phyloP scores from a whole-genome alignment of 2,329 filamentous ascomycete genomes.

The Fusarium multiceps region DNA sequence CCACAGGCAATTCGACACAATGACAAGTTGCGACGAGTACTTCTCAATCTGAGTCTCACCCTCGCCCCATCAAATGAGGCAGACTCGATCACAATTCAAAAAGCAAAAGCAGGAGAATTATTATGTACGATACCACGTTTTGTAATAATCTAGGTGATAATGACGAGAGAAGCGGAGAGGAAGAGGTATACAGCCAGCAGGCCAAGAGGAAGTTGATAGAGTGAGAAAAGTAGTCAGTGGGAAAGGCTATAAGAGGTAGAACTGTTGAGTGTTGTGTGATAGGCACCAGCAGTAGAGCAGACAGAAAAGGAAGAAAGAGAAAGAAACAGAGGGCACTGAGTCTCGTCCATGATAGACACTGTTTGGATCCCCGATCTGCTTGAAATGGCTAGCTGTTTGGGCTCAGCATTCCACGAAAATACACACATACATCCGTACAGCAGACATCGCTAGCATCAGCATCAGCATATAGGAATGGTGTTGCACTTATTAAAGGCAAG shows the following conservation, averaged over 20 bases:
- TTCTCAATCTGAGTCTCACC: not conserved
- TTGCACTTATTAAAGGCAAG: constrained; percentile 14
- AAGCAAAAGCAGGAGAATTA: constrained; percentile 17
- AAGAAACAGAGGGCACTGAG: not conserved
- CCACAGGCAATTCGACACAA: constrained; percentile 6
- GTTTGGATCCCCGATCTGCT: constrained; percentile 39
- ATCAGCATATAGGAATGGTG: constrained; percentile 20
- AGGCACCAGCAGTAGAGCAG: not conserved
- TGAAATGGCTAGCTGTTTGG: constrained; percentile 32
- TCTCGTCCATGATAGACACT: constrained; percentile 33
- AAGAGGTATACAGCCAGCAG: constrained; percentile 28
- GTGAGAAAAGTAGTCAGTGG: constrained; percentile 6
- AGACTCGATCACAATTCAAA: constrained; percentile 11
- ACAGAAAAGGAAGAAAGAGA: constrained; percentile 15
- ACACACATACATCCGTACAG: constrained; percentile 30
- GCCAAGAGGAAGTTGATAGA: constrained; percentile 14
- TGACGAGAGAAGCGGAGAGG: constrained; percentile 3
- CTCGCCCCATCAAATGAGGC: constrained; percentile 3
- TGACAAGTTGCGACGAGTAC: not conserved
- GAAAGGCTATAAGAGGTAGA: not conserved
- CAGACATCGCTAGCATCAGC: constrained; percentile 29
- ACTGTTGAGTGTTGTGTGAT: constrained; percentile 3
- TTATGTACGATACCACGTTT: constrained; percentile 46
- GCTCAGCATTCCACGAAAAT: constrained; percentile 35
- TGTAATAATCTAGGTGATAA: constrained; percentile 43